phyloP scores from a whole-genome alignment of 495 filamentous ascomycete species.

The Bathelium albidoporum region DNA sequence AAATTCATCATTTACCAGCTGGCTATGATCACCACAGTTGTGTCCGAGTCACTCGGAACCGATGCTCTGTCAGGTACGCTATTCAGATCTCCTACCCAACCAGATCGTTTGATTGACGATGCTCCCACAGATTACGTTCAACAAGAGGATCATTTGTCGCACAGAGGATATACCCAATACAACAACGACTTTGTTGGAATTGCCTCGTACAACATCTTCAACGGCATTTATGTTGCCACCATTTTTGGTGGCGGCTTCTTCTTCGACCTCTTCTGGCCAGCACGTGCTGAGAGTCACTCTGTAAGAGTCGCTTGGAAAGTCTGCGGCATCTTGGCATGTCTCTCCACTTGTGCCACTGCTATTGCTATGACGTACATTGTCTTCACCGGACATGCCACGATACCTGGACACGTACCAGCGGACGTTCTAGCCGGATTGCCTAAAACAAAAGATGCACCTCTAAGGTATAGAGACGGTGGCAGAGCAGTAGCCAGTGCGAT shows the following conservation, averaged over 20 bases:
- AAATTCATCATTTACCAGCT: conserved; percentile 46
- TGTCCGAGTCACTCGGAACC: conserved; percentile 41
- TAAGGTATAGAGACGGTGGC: conserved; percentile 32
- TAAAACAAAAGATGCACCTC: conserved; percentile 22
- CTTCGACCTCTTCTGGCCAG: conserved; percentile 46
- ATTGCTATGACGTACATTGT: conserved; percentile 38
- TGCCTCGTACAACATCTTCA: conserved; percentile 43
- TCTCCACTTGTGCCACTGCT: conserved; percentile 34
- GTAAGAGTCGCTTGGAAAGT: conserved; percentile 41
- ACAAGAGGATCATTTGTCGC: conserved; percentile 16
- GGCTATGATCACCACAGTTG: conserved; percentile 44
- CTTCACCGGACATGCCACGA: conserved; percentile 24
- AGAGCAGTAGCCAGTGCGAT: conserved; percentile 34
- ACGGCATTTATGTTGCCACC: conserved; percentile 41
- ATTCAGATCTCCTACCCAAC: background rate
- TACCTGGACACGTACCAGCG: conserved; percentile 11
- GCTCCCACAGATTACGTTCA: conserved; percentile 37
- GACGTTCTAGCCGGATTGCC: conserved; percentile 9
- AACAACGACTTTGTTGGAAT: conserved; percentile 42
- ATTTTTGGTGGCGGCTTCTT: conserved; percentile 46
- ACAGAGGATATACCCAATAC: background rate
- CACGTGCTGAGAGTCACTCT: conserved; percentile 34
- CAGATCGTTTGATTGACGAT: background rate
- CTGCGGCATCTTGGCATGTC: conserved; percentile 33
- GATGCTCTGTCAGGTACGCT: conserved; percentile 38